Evolutionary conservation across 495 filamentous ascomycete genomes (phyloP).

Genomic region (Penicillium bialowiezense): DNA sequence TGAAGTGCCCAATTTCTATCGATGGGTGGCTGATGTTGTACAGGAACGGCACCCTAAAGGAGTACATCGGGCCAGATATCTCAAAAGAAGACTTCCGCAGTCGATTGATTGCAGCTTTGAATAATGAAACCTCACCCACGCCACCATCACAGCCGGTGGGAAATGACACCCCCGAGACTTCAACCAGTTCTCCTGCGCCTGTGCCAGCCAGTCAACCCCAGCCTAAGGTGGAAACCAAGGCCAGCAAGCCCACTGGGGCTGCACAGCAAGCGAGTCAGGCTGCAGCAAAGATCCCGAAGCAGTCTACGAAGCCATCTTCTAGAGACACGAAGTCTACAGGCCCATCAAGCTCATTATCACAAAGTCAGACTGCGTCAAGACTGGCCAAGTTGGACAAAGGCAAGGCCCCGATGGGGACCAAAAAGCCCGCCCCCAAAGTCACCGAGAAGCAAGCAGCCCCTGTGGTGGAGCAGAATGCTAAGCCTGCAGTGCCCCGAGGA

Average conservation of each 20-base stretch:
- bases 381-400: constrained; percentile 1
- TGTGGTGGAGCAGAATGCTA: constrained; percentile 11
- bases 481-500: constrained; percentile 13
- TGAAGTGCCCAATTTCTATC: background rate
- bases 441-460: constrained; percentile 1
- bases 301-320: background rate
- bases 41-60: constrained; percentile 60
- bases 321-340: background rate
- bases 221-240: background rate
- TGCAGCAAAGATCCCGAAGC: background rate
- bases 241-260: background rate
- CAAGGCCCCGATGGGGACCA: constrained; percentile 6
- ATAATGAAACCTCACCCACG: constrained; percentile 4
- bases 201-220: background rate
- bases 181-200: constrained; percentile 7
- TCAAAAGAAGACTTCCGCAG: constrained; percentile 55
- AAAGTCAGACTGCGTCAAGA: background rate
- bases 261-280: background rate
- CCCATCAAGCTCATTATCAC: background rate
- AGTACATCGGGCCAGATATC: constrained; percentile 60
- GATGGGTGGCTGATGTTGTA: background rate
- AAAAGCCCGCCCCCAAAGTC: constrained; percentile 16
- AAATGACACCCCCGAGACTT: constrained; percentile 9
- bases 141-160: constrained; percentile 5
- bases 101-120: constrained; percentile 44